Percentiles rank a stretch among this genome's conserved stretches.
Conservation (phyloP, 306 rosid species). For the Hippophae gyantsensis region DNA sequence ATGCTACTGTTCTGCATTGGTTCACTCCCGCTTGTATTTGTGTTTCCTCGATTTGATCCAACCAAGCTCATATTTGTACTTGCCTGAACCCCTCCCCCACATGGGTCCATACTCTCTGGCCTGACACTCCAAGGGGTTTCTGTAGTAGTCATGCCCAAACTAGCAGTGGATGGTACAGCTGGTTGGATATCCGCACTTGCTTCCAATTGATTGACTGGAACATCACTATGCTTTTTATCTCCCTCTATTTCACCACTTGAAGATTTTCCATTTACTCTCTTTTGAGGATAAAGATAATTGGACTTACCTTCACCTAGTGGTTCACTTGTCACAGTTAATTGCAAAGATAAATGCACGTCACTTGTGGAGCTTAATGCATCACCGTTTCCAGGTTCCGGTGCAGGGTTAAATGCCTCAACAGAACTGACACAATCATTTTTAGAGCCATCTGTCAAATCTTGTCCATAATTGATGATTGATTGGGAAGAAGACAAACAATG, state of each 20-base stretch:
- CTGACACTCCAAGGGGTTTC: slow-evolving; percentile 56
- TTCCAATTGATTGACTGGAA: slow-evolving; percentile 47
- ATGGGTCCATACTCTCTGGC: slow-evolving; percentile 38
- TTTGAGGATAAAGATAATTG: slow-evolving; percentile 41
- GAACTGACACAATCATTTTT: slow-evolving; percentile 60
- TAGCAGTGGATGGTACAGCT: slow-evolving; percentile 29
- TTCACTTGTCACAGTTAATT: slow-evolving; percentile 41
- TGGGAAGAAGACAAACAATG: slow-evolving; percentile 71
- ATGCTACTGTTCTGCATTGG: slow-evolving; percentile 37
- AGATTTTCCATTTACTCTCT: slow-evolving; percentile 32
- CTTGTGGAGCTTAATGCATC: slow-evolving; percentile 69
- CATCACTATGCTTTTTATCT: slow-evolving; percentile 35
- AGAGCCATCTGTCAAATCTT: slow-evolving; percentile 51
- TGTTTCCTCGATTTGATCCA: slow-evolving; percentile 28
- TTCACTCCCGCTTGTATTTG: slow-evolving; percentile 36
- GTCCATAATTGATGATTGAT: slow-evolving; percentile 53
- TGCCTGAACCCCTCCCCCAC: slow-evolving; percentile 41
- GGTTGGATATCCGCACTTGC: slow-evolving; percentile 10
- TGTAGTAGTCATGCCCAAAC: slow-evolving; percentile 36
- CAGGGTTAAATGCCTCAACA: slow-evolving; percentile 54
- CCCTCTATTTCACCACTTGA: slow-evolving; percentile 40
- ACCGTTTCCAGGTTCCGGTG: slow-evolving; percentile 65
- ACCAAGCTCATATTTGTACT: slow-evolving; percentile 32
- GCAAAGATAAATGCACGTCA: slow-evolving; percentile 48
- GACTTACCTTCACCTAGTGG: slow-evolving; percentile 21